Percentiles rank a stretch among this genome's conserved stretches.
Conservation (phyloP, 352 stramenopile genomes). For the Phytopythium ostracodes region DNA sequence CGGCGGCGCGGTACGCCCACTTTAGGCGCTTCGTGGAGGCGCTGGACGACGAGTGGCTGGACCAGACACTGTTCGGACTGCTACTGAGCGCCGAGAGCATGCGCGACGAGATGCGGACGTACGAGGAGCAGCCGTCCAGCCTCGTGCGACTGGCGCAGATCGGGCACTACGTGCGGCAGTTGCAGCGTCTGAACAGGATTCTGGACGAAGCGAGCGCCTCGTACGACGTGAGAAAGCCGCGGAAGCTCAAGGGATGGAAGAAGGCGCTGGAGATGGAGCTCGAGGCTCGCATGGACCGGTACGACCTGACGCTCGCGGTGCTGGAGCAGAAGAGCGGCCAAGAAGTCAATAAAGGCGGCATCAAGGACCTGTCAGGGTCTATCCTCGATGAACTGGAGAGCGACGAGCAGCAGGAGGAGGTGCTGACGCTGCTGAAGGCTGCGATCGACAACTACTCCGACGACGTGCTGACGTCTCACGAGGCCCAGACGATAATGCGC, state of each 20-base stretch:
- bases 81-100: background rate
- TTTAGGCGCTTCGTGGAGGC: slow-evolving; percentile 1
- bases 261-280: background rate
- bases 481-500: background rate
- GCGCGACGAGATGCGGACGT: slow-evolving; percentile 3
- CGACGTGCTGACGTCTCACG: background rate
- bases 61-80: slow-evolving; percentile 1
- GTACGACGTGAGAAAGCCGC: background rate
- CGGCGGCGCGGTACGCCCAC: background rate
- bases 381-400: background rate
- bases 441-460: background rate
- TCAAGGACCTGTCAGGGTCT: background rate
- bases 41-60: background rate
- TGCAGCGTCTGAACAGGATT: background rate
- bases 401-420: background rate
- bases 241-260: background rate
- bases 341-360: background rate
- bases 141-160: slow-evolving; percentile 3
- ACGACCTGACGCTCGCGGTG: background rate
- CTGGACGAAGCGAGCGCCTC: background rate
- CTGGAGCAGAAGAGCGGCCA: background rate
- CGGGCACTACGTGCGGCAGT: slow-evolving; percentile 1
- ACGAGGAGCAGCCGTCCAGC: background rate
- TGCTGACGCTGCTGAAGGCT: background rate
- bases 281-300: background rate